Evolutionary conservation across 805 yeast genomes (phyloP).

Genomic region (Starmerella sirachaensis): DNA sequence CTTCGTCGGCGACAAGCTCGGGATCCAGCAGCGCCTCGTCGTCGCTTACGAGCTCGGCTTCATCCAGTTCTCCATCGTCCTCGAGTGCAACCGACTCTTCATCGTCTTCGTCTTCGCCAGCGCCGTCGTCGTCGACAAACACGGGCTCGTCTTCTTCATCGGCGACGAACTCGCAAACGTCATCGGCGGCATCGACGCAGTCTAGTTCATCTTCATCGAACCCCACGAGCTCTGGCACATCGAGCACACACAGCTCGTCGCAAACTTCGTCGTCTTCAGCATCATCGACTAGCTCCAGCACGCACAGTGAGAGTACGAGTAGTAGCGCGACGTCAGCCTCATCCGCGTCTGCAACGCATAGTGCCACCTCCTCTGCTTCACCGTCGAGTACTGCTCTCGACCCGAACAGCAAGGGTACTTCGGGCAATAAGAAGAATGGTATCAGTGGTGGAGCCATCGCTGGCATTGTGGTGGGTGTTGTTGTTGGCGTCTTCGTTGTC

Average conservation of each 20-base stretch:
- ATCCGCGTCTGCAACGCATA: not conserved
- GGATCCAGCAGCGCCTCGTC: constrained; percentile 22
- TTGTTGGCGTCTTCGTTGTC: constrained; percentile 35
- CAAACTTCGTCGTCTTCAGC: not conserved
- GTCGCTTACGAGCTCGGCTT: constrained; percentile 16
- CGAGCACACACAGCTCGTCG: not conserved
- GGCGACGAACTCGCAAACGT: not conserved
- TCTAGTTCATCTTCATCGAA: constrained; percentile 12
- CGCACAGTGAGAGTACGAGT: not conserved
- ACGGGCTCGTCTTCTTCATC: not conserved
- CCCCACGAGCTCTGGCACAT: constrained; percentile 24
- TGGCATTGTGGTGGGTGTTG: constrained; percentile 47
- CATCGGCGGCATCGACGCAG: constrained; percentile 1
- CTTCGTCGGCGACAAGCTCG: constrained; percentile 17
- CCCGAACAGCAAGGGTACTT: not conserved
- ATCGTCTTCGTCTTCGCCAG: not conserved
- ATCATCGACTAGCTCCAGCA: not conserved
- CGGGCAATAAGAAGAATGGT: constrained; percentile 20
- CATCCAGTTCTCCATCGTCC: not conserved
- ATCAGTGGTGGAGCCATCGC: constrained; percentile 43
- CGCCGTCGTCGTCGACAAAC: not conserved
- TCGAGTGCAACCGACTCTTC: not conserved
- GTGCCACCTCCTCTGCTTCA: not conserved
- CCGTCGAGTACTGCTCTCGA: constrained; percentile 2
- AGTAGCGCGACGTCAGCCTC: not conserved